These are phyloP conservation scores for Dillenia turbinata DNA, from an alignment of 164 flowering plant genomes.

Conservation along the genomic window DNA sequence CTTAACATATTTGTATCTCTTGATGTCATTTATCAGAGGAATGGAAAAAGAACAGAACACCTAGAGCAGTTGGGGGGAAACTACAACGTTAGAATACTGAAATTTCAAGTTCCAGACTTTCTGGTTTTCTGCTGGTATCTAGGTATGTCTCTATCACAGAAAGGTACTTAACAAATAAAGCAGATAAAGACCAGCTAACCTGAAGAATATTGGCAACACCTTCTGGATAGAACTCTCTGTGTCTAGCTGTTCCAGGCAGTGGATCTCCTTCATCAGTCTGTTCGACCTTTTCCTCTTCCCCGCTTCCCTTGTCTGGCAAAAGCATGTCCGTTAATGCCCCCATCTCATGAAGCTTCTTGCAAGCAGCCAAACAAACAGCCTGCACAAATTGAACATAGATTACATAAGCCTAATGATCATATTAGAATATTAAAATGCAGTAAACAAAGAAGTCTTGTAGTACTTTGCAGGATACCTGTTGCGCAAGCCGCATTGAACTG, in stretches of 20 bases:
- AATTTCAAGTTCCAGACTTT: too few species aligned
- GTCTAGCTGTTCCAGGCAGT: conserved; percentile 95
- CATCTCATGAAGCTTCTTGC: conserved; percentile 99
- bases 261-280: conserved; percentile 85
- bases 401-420: neutral
- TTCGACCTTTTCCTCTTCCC: conserved; percentile 73
- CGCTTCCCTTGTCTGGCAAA: conserved; percentile 96
- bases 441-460: neutral
- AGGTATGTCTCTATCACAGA: neutral
- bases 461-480: conserved; percentile 57
- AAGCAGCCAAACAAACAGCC: conserved; percentile 98
- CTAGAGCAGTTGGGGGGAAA: too few species aligned
- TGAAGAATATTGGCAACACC: conserved; percentile 84
- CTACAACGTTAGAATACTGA: too few species aligned
- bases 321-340: conserved; percentile 99
- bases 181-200: conserved; percentile 40
- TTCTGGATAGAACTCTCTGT: conserved; percentile 99
- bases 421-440: neutral
- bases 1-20: too few species aligned
- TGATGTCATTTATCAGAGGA: too few species aligned
- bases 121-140: too few species aligned
- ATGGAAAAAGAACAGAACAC: too few species aligned
- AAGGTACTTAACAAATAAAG: neutral
- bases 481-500: conserved; percentile 94
- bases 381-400: conserved; percentile 19